Conservation (phyloP, 345 rosid genomes). For the Durio zibethinus region DNA sequence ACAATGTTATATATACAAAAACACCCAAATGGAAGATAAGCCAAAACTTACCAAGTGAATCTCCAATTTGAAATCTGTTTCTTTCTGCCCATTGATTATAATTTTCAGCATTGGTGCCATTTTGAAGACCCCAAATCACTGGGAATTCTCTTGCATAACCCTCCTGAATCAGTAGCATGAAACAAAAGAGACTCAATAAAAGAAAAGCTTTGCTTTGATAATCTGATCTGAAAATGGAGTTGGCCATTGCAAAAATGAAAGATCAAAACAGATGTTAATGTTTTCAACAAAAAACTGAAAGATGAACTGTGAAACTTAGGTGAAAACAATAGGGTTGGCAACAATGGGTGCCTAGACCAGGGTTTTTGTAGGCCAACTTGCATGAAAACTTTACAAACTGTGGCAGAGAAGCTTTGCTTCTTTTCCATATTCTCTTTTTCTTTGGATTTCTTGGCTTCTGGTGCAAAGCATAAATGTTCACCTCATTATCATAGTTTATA, state of each 20-base stretch:
- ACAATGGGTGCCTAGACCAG: neutral
- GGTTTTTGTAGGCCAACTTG: conserved; percentile 53
- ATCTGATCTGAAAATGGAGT: conserved; percentile 20
- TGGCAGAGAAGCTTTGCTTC: conserved; percentile 52
- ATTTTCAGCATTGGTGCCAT: conserved; percentile 23
- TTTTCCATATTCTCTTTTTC: conserved; percentile 30
- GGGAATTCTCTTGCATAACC: conserved; percentile 51
- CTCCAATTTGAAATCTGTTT: conserved; percentile 73
- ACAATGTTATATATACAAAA: neutral
- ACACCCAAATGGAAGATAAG: neutral
- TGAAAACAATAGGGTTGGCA: neutral
- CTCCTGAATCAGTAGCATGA: conserved; percentile 38
- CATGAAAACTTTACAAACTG: conserved; percentile 36
- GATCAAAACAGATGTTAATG: neutral
- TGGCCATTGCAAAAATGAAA: conserved; percentile 24
- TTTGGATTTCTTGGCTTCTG: conserved; percentile 43
- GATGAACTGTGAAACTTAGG: too few relatives aligned
- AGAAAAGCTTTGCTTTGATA: conserved; percentile 11
- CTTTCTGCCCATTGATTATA: conserved; percentile 71
- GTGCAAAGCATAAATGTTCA: conserved; percentile 62
- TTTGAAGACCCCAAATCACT: conserved; percentile 58
- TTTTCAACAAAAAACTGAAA: neutral
- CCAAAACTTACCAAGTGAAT: conserved; percentile 56
- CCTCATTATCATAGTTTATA: neutral
- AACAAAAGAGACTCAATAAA: conserved; percentile 36